These are phyloP conservation scores for Atractiella rhizophila DNA, from an alignment of 768 basidiomycete genomes.

Conservation along the genomic window DNA sequence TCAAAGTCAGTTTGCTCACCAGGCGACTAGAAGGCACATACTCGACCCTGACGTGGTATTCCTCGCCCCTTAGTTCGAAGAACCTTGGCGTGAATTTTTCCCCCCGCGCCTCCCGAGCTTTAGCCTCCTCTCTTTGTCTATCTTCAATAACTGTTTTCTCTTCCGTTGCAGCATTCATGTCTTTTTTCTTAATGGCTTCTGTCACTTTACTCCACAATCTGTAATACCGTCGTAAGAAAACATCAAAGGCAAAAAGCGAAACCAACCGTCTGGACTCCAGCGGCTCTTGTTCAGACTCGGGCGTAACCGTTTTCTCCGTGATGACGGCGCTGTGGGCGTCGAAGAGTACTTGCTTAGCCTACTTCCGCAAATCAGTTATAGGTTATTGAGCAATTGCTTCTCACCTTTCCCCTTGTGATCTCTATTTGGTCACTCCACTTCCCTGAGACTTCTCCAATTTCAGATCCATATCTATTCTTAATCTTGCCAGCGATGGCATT, in stretches of 20 bases:
- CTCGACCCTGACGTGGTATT: conserved; percentile 59
- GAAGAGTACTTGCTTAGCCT: conserved; percentile 47
- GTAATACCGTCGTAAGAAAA: not conserved
- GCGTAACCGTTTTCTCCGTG: conserved; percentile 56
- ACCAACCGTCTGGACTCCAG: conserved; percentile 66
- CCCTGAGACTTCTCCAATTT: conserved; percentile 65
- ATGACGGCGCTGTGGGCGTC: conserved; percentile 52
- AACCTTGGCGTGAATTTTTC: conserved; percentile 46
- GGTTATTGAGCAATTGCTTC: conserved; percentile 14
- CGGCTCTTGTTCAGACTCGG: conserved; percentile 62
- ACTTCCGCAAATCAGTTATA: not conserved
- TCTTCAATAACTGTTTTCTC: conserved; percentile 81
- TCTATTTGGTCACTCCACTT: conserved; percentile 82
- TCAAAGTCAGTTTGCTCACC: no score
- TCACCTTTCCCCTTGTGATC: conserved; percentile 42
- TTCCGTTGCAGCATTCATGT: conserved; percentile 81
- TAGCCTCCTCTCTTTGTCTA: conserved; percentile 57
- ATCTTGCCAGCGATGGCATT: conserved; percentile 67
- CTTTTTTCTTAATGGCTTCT: conserved; percentile 52
- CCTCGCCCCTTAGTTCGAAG: conserved; percentile 50
- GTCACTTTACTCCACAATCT: conserved; percentile 69
- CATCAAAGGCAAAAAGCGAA: not conserved
- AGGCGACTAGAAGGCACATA: no score
- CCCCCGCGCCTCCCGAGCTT: conserved; percentile 45
- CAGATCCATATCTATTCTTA: conserved; percentile 34